Conservation (phyloP, 2,329 filamentous ascomycete genomes). For the Xylaria arbuscula region DNA sequence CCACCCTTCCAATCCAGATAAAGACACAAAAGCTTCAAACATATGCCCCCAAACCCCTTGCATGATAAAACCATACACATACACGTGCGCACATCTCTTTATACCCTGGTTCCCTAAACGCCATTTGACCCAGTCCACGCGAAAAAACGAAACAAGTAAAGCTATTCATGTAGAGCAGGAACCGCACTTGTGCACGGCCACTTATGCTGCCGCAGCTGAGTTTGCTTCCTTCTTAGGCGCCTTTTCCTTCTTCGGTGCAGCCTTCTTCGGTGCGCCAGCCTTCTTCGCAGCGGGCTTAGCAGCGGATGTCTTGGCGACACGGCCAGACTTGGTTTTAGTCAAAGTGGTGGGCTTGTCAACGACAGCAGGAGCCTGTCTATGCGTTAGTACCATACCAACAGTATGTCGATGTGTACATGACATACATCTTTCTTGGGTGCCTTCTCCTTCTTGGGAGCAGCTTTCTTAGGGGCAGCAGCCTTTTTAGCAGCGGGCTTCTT, state of each 20-base stretch:
- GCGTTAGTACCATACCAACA: conserved; percentile 35
- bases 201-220: conserved; percentile 47
- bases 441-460: conserved; percentile 56
- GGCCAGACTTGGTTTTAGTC: conserved; percentile 79
- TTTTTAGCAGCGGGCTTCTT: conserved; percentile 84
- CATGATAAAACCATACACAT: conserved; percentile 42
- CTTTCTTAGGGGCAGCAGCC: conserved; percentile 56
- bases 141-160: conserved; percentile 52
- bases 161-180: conserved; percentile 30
- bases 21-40: conserved; percentile 43
- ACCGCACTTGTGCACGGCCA: conserved; percentile 2
- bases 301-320: conserved; percentile 77
- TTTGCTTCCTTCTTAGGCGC: conserved; percentile 56
- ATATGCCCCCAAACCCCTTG: conserved; percentile 45
- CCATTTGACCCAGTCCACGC: conserved; percentile 47
- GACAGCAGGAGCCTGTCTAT: conserved; percentile 61
- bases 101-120: conserved; percentile 51
- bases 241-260: conserved; percentile 56
- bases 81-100: conserved; percentile 46
- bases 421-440: conserved; percentile 52
- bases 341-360: conserved; percentile 59
- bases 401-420: conserved; percentile 25
- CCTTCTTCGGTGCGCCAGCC: conserved; percentile 59
- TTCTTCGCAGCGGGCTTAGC: conserved; percentile 55
- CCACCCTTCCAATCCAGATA: conserved; percentile 39